Evolutionary conservation across 23 red algal species (phyloP).

Genomic region (Pyropia haitanensis): DNA sequence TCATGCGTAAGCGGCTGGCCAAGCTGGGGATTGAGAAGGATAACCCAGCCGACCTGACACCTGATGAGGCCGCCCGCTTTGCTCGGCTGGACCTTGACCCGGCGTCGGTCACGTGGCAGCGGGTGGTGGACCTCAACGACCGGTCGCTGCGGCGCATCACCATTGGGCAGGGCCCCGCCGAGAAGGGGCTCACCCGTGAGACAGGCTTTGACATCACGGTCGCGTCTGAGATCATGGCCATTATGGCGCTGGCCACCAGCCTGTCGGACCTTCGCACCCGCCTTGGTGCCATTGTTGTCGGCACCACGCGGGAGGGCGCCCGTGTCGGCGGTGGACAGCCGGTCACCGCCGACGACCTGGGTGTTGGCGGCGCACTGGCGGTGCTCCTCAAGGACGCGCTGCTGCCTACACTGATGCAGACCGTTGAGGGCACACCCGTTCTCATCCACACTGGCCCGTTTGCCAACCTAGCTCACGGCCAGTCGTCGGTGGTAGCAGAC

Average conservation of each 20-base stretch:
- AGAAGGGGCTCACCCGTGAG: slow-evolving; percentile 52
- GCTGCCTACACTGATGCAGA: slow-evolving; percentile 91
- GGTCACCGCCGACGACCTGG: slow-evolving; percentile 96
- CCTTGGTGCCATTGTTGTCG: slow-evolving; percentile 84
- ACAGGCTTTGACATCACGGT: slow-evolving; percentile 97
- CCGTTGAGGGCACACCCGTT: slow-evolving; percentile 90
- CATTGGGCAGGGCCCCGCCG: slow-evolving; percentile 55
- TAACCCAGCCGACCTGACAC: slow-evolving; percentile 56
- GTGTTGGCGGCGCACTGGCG: slow-evolving; percentile 86
- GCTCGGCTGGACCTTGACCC: slow-evolving; percentile 93
- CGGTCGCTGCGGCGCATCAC: slow-evolving; percentile 66
- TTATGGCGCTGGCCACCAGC: slow-evolving; percentile 80
- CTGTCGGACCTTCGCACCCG: slow-evolving; percentile 71
- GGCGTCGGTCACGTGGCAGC: slow-evolving; percentile 69
- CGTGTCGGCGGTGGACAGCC: slow-evolving; percentile 14
- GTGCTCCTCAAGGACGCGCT: slow-evolving; percentile 96
- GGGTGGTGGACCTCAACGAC: slow-evolving; percentile 98
- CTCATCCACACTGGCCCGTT: slow-evolving; percentile 98
- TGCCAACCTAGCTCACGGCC: slow-evolving; percentile 96
- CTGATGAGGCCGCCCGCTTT: slow-evolving; percentile 67
- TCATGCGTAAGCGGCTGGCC: slow-evolving; percentile 59
- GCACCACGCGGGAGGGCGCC: slow-evolving; percentile 34
- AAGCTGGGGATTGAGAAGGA: slow-evolving; percentile 89
- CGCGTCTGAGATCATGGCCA: slow-evolving; percentile 98
- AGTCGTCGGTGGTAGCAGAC: slow-evolving; percentile 94